Percentiles rank a stretch among this genome's conserved stretches.
Conservation (phyloP, 176 grass and related monocot genomes). For the Typha latifolia region DNA sequence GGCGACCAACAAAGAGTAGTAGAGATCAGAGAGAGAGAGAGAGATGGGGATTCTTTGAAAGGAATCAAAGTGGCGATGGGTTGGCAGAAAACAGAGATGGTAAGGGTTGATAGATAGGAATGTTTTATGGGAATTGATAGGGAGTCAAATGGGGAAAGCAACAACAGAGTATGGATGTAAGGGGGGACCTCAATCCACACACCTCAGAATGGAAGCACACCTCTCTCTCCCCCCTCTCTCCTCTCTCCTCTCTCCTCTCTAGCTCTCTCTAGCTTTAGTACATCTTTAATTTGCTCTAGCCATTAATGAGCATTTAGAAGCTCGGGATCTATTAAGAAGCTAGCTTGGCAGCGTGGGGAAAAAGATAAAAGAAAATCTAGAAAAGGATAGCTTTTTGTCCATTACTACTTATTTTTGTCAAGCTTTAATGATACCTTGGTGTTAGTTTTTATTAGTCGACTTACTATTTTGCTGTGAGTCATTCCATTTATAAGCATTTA, state of each 20-base stretch:
- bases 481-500: no score
- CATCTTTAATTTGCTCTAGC: not conserved
- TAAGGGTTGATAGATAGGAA: slow-evolving; percentile 16
- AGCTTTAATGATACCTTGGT: no score
- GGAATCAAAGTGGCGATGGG: slow-evolving; percentile 6
- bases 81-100: slow-evolving; percentile 9
- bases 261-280: not conserved
- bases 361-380: not conserved
- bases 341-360: not conserved
- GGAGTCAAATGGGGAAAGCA: slow-evolving; percentile 5
- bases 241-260: not conserved
- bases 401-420: no score
- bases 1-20: not conserved
- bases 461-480: no score
- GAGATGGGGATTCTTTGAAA: slow-evolving; percentile 1
- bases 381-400: no score
- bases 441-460: no score
- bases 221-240: not conserved
- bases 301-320: not conserved
- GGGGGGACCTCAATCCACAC: not conserved
- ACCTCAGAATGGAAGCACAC: no score
- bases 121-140: slow-evolving; percentile 7
- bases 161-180: not conserved
- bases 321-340: not conserved
- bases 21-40: not conserved